phyloP scores from a whole-genome alignment of 257 asterid genomes.

The Eucommia ulmoides region DNA sequence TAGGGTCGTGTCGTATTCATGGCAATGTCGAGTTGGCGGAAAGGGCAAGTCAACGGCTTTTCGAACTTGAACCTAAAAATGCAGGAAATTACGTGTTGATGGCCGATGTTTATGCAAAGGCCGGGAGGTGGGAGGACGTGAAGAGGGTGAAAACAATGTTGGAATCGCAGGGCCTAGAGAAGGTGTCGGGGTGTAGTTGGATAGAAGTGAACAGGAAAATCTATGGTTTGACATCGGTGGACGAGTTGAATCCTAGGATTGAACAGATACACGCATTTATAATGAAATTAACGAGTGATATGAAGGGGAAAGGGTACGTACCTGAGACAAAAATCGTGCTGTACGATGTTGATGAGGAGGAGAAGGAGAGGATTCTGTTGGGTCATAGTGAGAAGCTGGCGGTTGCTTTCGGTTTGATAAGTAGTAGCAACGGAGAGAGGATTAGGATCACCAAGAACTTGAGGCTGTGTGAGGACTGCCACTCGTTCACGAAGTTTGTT shows the following conservation, averaged over 20 bases:
- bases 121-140: constrained; percentile 78
- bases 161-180: constrained; percentile 61
- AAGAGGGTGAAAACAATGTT: constrained; percentile 52
- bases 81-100: constrained; percentile 90
- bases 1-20: constrained; percentile 84
- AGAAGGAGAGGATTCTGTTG: constrained; percentile 54
- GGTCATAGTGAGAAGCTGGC: constrained; percentile 91
- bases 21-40: constrained; percentile 68
- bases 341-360: constrained; percentile 60
- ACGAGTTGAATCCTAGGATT: constrained; percentile 67
- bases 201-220: constrained; percentile 56
- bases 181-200: constrained; percentile 85
- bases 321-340: constrained; percentile 63
- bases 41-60: constrained; percentile 53
- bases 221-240: constrained; percentile 41
- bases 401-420: constrained; percentile 74
- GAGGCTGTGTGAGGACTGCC: constrained; percentile 87
- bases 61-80: constrained; percentile 77
- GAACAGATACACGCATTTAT: constrained; percentile 65
- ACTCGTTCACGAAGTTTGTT: constrained; percentile 59
- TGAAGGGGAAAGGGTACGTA: constrained; percentile 66
- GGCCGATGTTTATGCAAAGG: constrained; percentile 75
- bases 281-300: constrained; percentile 42
- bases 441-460: constrained; percentile 79
- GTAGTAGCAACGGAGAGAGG: constrained; percentile 56